Evolutionary conservation across 352 stramenopile genomes (phyloP), one percentile per base, ranked within the genome.

Genomic region (Pythium utonaiense): DNA sequence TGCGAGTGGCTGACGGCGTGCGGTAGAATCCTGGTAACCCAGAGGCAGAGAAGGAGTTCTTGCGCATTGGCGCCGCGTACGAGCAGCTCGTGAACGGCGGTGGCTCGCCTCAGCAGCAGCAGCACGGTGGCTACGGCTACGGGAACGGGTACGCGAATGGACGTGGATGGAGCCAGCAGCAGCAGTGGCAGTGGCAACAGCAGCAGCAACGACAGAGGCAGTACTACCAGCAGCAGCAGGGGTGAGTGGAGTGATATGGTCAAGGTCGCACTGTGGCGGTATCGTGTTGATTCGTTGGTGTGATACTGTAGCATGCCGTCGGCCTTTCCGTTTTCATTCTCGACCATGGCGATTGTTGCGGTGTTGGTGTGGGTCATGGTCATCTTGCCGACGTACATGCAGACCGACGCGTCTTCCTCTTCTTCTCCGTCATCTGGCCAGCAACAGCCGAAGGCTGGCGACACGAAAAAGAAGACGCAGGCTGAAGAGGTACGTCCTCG

Each of bases 51-150:
- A 62, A 84, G 42, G 66, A 90, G 62, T 94, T 94, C 48, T 82
- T 92, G 78, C 78, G 77, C 40, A 84, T 94, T 51, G 73, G 78
- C 24, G 69, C 69, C 4, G 85, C 85, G 0, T 94, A 94, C 67
- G 82, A 94, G 49, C 66, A 67, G 45, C 60, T 94, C 12, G 78
- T 60, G 49, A 81, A 67, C 44, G 69, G 64, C 22, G 55, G 69
- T 25, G 50, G 48, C 5, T 41, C 22, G 16, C 31, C 57, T 6
- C 28, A 45, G 19, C 44, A 27, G 21, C 53, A 49, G 9, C 53
- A 62, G 21, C 33, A 14, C 24, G 47, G 33, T 16, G 55, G 42
- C 9, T 41, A 44, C 28, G 21, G 25, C 6, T 57, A 58, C 41
- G 38, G 41, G n/a, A 51, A 59, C 24, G 51, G 50, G 24, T 40